Conservation (phyloP, 2,329 filamentous ascomycete species). For the Pestalotiopsis sp. region DNA sequence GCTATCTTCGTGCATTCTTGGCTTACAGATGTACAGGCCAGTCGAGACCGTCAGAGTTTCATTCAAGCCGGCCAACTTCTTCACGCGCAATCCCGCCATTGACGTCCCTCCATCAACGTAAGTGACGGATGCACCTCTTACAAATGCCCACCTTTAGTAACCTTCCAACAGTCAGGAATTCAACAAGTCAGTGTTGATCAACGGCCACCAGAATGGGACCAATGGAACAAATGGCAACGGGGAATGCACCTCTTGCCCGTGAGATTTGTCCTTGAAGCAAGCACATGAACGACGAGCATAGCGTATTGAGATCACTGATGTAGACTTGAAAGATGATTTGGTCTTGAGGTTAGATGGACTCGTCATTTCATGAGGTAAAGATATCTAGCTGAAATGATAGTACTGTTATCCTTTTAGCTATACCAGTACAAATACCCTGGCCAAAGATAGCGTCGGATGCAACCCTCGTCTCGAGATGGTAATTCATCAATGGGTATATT, state of each 20-base stretch:
- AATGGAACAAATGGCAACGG: conserved; percentile 1
- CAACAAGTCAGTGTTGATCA: conserved; percentile 3
- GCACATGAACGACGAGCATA: not conserved
- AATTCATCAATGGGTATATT: not conserved
- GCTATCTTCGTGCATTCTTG: not conserved
- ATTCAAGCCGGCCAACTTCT: conserved; percentile 12
- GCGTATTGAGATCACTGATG: not conserved
- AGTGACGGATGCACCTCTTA: not conserved
- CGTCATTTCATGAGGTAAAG: not conserved
- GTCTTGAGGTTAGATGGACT: not conserved
- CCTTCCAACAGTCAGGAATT: conserved; percentile 6
- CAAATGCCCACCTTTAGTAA: not conserved
- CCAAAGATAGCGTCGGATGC: not conserved
- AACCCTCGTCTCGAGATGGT: not conserved
- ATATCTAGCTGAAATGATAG: not conserved
- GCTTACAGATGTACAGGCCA: conserved; percentile 5
- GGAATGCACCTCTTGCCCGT: not conserved
- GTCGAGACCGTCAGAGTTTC: conserved; percentile 11
- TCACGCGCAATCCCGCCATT: conserved; percentile 13
- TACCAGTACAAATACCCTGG: no score
- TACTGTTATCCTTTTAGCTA: no score
- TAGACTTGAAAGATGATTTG: not conserved
- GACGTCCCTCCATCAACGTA: conserved; percentile 12
- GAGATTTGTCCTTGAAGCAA: not conserved
- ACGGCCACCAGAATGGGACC: conserved; percentile 4